Evolutionary conservation across 352 stramenopile genomes (phyloP), one percentile per base, ranked within the genome.

Genomic region (Halophytophthora polymorphica): DNA sequence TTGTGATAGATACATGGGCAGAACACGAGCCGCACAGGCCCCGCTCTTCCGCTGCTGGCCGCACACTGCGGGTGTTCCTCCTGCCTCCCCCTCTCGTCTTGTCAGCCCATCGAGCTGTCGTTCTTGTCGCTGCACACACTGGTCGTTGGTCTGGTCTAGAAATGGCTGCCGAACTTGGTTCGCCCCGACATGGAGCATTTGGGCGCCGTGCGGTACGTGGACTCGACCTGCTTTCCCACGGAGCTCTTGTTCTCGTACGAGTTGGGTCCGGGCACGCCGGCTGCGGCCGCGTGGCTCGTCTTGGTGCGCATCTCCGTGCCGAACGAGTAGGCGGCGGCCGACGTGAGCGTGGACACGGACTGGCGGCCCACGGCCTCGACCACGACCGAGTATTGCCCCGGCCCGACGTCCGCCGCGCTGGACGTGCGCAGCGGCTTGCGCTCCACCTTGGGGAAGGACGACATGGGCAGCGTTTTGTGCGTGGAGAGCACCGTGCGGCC

Each of bases 91-190:
- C 4, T 50, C n/a, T 46, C 8, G 38, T 13, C 14, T 43, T 55
- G 2, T 44, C 13, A 5, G 47, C 11, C 8, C 50, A 33, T 15
- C 17, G 53, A 19, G 43, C 42, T 61, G 61, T 42, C 48, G 51
- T 53, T 50, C 45, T 53, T 52, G 36, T 34, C 51, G 36, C 23
- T 22, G 19, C 36, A 31, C 13, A 40, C 18, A 2, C 14, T 29
- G n/a, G 25, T 28, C 31, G 19, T 38, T 36, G 4, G 13, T 42
- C 14, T 12, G 40, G 15, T 11, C 69, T 74, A 88, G 40, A 88
- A 73, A 53, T 87, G 75, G 56, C 78, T 86, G 37, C 76, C 76
- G 57, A 89, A 88, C 58, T 91, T 91, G 41, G 76, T 90, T 14
- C 78, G 73, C 5, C 81, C 81, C 12, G 80, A 89, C 77, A 91